Percentiles rank a stretch among this genome's conserved stretches.
Evolutionary conservation across 805 yeast genomes (phyloP).

Genomic region (Blastobotrys peoriensis): DNA sequence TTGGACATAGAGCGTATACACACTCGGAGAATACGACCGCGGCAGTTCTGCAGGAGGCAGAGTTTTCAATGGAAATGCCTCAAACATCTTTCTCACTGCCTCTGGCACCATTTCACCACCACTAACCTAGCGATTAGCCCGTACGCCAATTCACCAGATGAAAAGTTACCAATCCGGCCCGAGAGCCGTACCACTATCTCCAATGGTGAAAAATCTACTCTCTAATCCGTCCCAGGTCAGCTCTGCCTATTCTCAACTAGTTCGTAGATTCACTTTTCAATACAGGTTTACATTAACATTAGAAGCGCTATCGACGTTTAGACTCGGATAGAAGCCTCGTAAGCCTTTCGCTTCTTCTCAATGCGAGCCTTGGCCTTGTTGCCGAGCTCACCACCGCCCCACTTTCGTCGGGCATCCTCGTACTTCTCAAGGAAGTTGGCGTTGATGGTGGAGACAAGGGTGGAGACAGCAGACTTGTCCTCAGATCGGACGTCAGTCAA

Average conservation of each 20-base stretch:
- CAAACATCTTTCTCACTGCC: constrained; percentile 26
- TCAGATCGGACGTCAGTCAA: constrained; percentile 90
- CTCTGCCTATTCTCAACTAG: no score
- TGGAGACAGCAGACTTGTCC: constrained; percentile 92
- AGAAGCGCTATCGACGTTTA: no score
- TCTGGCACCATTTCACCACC: constrained; percentile 25
- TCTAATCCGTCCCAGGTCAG: no score
- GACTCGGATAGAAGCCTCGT: constrained; percentile 34
- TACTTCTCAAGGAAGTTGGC: constrained; percentile 89
- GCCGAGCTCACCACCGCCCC: constrained; percentile 99
- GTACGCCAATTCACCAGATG: no score
- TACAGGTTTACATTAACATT: no score
- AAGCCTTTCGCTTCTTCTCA: constrained; percentile 66
- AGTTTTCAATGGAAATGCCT: constrained; percentile 27
- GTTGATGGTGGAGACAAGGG: constrained; percentile 86
- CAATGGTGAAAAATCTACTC: no score
- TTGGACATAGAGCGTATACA: constrained; percentile 19
- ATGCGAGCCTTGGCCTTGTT: constrained; percentile 82
- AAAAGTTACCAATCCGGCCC: no score
- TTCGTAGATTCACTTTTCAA: no score
- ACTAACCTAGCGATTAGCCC: no score
- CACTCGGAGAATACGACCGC: background rate
- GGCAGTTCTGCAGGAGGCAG: constrained; percentile 14
- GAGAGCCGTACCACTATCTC: no score
- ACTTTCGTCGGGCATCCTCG: constrained; percentile 95